Conservation (phyloP, 441 rosid genomes). For the Pelargonium cotyledonis region DNA sequence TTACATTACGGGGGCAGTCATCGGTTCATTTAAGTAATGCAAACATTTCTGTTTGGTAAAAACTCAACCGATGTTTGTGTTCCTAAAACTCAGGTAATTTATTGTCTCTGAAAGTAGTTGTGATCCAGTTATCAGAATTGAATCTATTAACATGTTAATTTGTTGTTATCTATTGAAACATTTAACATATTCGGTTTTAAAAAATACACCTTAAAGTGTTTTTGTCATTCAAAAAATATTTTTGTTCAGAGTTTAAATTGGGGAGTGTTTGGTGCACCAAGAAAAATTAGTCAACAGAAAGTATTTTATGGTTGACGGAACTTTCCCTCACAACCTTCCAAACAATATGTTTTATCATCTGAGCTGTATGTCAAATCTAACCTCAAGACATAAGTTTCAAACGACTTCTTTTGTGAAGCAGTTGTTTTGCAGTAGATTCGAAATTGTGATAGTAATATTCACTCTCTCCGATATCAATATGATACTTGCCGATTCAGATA, state of each 20-base stretch:
- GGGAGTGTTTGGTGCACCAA: too few species aligned
- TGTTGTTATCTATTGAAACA: too few species aligned
- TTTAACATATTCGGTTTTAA: too few species aligned
- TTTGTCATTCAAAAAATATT: neutral
- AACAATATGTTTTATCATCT: too few species aligned
- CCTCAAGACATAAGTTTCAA: neutral
- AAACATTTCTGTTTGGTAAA: too few species aligned
- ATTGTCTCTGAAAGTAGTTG: neutral
- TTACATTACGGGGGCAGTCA: neutral
- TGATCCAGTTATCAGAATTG: neutral
- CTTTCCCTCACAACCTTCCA: too few species aligned
- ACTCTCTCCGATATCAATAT: neutral
- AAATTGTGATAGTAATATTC: neutral
- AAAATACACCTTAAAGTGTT: too few species aligned
- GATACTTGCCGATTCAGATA: neutral
- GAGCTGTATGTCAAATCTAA: neutral
- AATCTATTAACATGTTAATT: neutral
- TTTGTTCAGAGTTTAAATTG: too few species aligned
- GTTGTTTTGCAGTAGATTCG: conserved; percentile 3
- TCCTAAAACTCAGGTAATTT: neutral
- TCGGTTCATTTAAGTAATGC: neutral
- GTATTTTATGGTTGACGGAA: too few species aligned
- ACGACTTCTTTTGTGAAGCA: neutral
- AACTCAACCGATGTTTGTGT: neutral
- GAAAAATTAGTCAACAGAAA: too few species aligned